Percentiles rank a stretch among this genome's conserved stretches.
Evolutionary conservation across 176 grass and related monocot genomes (phyloP).

Genomic region (Canna indica): DNA sequence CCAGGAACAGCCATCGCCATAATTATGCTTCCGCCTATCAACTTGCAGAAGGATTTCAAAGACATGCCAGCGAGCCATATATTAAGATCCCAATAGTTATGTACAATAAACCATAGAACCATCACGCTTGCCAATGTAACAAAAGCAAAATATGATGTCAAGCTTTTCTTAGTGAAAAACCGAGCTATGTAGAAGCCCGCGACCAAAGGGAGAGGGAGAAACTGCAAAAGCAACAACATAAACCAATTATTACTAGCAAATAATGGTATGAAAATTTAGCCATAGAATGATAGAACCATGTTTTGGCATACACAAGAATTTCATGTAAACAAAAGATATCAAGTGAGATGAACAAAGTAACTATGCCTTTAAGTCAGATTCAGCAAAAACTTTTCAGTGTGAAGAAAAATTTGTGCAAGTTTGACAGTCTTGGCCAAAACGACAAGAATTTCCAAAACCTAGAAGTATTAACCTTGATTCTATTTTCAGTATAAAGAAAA

Average conservation of each 20-base stretch:
- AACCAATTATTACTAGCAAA: neutral
- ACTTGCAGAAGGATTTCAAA: conserved; percentile 88
- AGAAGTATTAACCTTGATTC: no score
- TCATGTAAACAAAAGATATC: neutral
- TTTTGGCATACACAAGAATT: neutral
- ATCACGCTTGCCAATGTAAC: conserved; percentile 80
- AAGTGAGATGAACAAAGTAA: neutral
- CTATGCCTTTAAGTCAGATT: neutral
- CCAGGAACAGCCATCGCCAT: conserved; percentile 86
- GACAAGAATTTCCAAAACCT: no score
- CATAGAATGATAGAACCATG: neutral
- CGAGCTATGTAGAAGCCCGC: conserved; percentile 78
- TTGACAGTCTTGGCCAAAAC: no score
- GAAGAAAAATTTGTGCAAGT: no score
- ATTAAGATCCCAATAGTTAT: conserved; percentile 97
- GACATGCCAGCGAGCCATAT: conserved; percentile 98
- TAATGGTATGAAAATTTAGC: neutral
- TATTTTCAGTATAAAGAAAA: no score
- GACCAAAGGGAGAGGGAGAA: conserved; percentile 78
- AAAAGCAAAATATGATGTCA: conserved; percentile 98
- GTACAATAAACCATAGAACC: conserved; percentile 96
- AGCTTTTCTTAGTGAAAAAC: conserved; percentile 96
- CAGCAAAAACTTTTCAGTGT: no score
- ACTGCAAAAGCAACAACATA: conserved; percentile 32
- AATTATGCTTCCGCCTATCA: conserved; percentile 65